phyloP scores from a whole-genome alignment of 1,284 basidiomycete genomes.

The Pseudozyma flocculosa region DNA sequence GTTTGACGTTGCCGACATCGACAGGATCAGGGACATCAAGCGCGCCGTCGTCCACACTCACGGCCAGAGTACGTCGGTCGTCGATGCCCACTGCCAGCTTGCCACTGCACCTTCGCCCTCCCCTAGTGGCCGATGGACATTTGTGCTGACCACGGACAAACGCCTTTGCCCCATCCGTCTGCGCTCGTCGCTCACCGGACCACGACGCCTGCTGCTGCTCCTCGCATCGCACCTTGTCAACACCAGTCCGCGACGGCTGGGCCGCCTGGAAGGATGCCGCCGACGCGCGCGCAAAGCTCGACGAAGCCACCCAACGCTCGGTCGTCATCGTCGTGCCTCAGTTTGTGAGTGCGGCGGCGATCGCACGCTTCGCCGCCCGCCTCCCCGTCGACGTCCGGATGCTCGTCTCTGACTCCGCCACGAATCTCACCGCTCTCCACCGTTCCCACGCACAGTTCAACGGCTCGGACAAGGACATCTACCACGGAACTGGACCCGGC shows the following conservation, averaged over 20 bases:
- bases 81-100: too few relatives aligned
- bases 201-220: background rate
- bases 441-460: conserved; percentile 27
- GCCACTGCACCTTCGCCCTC: background rate
- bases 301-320: background rate
- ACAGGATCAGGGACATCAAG: background rate
- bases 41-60: conserved; percentile 9
- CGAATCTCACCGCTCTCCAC: background rate
- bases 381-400: background rate
- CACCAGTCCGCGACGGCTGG: conserved; percentile 6
- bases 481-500: conserved; percentile 5
- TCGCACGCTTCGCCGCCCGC: background rate
- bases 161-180: too few relatives aligned
- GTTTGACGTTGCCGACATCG: background rate
- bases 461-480: conserved; percentile 23
- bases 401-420: background rate
- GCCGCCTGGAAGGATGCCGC: conserved; percentile 2
- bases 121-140: too few relatives aligned
- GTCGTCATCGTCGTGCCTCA: conserved; percentile 8
- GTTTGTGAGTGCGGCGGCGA: conserved; percentile 7
- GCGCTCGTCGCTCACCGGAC: background rate
- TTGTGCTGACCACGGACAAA: too few relatives aligned
- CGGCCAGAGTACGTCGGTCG: conserved; percentile 2
- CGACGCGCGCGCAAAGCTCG: conserved; percentile 1
- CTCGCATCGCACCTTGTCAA: background rate